Evolutionary conservation across 2,329 filamentous ascomycete genomes (phyloP).

Genomic region (Albophoma yamanashiensis): DNA sequence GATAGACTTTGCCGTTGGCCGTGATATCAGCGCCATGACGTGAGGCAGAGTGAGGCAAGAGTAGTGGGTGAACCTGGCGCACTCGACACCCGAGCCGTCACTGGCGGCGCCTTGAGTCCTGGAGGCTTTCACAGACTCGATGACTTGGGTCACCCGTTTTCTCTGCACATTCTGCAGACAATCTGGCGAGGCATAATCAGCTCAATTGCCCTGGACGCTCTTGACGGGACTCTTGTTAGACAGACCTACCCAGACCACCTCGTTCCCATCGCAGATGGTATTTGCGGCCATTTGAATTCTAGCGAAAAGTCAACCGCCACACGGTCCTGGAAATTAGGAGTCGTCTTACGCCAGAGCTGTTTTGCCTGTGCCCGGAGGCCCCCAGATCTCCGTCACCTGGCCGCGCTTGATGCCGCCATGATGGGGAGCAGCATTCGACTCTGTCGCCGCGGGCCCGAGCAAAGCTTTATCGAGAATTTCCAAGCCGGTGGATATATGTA

Average conservation of each 20-base stretch:
- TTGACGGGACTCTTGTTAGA: constrained; percentile 10
- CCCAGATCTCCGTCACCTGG: constrained; percentile 79
- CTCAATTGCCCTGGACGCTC: not conserved
- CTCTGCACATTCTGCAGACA: constrained; percentile 32
- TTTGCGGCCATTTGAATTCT: constrained; percentile 62
- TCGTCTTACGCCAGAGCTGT: constrained; percentile 64
- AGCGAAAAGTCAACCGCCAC: not conserved
- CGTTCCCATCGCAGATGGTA: constrained; percentile 47
- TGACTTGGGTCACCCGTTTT: constrained; percentile 16
- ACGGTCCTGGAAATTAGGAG: not conserved
- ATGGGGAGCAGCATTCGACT: constrained; percentile 5
- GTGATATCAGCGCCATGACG: constrained; percentile 62
- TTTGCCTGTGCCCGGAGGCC: constrained; percentile 78
- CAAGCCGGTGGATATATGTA: constrained; percentile 46
- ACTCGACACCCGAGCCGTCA: constrained; percentile 9
- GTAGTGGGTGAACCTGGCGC: constrained; percentile 34
- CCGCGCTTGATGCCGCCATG: constrained; percentile 58
- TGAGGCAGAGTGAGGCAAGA: constrained; percentile 54
- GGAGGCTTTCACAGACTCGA: constrained; percentile 9
- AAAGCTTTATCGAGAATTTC: constrained; percentile 39
- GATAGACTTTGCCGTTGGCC: constrained; percentile 53
- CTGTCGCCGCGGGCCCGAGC: constrained; percentile 4
- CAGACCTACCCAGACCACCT: constrained; percentile 77
- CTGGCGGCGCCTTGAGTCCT: constrained; percentile 2
- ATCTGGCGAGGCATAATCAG: constrained; percentile 19